Conservation (phyloP, 1,284 basidiomycete species). For the Microbotryomycetes sp. region DNA sequence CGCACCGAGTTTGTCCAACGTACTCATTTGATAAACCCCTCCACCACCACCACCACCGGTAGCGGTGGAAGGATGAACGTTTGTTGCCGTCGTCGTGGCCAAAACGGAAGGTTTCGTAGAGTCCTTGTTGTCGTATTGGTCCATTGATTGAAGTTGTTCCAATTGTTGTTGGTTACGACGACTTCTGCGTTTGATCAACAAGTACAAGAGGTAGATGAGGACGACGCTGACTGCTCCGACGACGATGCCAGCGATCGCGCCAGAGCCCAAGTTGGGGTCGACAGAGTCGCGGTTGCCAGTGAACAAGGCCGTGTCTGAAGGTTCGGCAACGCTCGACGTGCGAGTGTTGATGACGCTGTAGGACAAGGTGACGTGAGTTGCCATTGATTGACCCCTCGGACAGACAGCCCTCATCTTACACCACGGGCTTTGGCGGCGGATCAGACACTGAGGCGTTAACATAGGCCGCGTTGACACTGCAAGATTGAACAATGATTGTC, state of each 20-base stretch:
- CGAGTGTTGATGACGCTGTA: background rate
- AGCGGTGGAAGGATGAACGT: background rate
- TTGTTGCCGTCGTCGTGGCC: background rate
- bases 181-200: background rate
- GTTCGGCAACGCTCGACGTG: background rate
- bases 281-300: conserved; percentile 1
- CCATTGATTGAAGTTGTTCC: background rate
- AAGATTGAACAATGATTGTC: background rate
- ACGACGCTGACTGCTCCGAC: background rate
- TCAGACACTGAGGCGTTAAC: background rate
- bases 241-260: conserved; percentile 2
- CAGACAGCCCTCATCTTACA: background rate
- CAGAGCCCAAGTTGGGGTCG: background rate
- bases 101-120: background rate
- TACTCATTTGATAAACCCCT: background rate
- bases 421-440: background rate
- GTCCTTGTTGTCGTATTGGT: background rate
- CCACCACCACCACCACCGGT: too few relatives aligned
- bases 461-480: background rate
- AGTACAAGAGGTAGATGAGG: background rate
- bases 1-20: background rate
- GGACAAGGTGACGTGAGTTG: background rate
- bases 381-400: background rate
- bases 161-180: background rate
- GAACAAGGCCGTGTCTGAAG: background rate